These are phyloP conservation scores for Vanrija sp. DNA, from an alignment of 1,284 basidiomycete genomes.

Conservation along the genomic window DNA sequence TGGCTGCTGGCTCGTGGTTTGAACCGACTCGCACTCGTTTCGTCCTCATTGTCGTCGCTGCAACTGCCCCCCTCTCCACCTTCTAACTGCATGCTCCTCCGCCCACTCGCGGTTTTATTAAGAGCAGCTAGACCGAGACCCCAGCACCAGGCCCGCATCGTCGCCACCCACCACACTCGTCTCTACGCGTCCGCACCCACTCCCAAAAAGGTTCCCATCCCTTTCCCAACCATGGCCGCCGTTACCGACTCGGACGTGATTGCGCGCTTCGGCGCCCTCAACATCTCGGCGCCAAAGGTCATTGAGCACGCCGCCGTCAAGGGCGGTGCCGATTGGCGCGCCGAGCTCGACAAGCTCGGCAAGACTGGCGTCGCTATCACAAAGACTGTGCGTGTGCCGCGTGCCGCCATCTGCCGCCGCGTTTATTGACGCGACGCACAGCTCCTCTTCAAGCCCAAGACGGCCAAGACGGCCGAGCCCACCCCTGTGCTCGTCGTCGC, in stretches of 20 bases:
- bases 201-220: constrained; percentile 7
- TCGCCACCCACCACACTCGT: not conserved
- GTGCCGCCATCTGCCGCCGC: not conserved
- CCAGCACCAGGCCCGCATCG: not conserved
- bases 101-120: constrained; percentile 15
- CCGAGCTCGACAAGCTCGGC: constrained; percentile 39
- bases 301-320: constrained; percentile 43
- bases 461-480: constrained; percentile 77
- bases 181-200: constrained; percentile 1
- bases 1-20: too few relatives aligned
- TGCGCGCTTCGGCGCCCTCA: constrained; percentile 36
- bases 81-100: constrained; percentile 13
- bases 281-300: constrained; percentile 36
- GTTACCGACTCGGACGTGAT: constrained; percentile 69
- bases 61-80: not conserved
- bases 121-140: constrained; percentile 10
- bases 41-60: not conserved
- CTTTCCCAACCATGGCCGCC: constrained; percentile 57
- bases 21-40: not conserved
- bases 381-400: constrained; percentile 38
- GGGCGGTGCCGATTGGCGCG: constrained; percentile 44
- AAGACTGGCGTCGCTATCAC: constrained; percentile 33
- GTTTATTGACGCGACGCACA: constrained; percentile 10
- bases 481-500: constrained; percentile 84
- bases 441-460: constrained; percentile 54